Evolutionary conservation across 1,284 basidiomycete species (phyloP), one percentile per base, ranked within the genome.

Genomic region (Agroathelia rolfsii): DNA sequence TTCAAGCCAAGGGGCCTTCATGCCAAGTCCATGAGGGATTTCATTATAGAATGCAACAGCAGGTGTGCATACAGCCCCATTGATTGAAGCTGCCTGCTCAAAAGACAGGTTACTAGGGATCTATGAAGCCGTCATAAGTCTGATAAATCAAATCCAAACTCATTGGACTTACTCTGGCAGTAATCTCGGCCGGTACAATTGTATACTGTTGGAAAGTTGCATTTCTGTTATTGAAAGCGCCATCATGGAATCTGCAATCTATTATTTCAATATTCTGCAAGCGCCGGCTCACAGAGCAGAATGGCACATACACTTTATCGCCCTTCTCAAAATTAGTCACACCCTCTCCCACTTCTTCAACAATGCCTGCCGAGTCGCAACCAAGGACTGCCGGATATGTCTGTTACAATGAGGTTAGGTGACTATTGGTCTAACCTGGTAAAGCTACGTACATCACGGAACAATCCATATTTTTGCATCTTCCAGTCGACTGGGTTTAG

Each of bases 361-460:
- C 65, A 3, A 63, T 55, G 8, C 79, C 78, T 18, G 68, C 64
- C 28, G 64, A 65, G 44, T 83, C 79, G 12, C 53, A 61, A 4
- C 79, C 79, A 7, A 72, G 49, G 5, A 70, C 51, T 6, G 60
- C 55, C 6, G 72, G 63, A 32, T 55, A 64, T 16, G 46, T 50
- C 24, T 53, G n/a, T n/a, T n/a, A n/a, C 47, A 15, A 56, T 41
- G 37, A 57, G 49, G 24, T 52, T 39, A 0, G 53, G 51, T 36
- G 52, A 49, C 36, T 48, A 53, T 14, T 8, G 8, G 8, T 10
- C 13, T 10, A 14, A 8, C 13, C 8, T 28, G 13, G 26, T 28
- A 28, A 14, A 10, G 62, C 32, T 41, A 56, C 3, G 41, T 40
- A n/a, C n/a, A 1, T 46, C 33, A 11, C 50, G n/a, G 22, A 49